Base-by-base conservation (phyloP, 2,329 filamentous ascomycete genomes). In the Davidsoniella eucalypti region DNA sequence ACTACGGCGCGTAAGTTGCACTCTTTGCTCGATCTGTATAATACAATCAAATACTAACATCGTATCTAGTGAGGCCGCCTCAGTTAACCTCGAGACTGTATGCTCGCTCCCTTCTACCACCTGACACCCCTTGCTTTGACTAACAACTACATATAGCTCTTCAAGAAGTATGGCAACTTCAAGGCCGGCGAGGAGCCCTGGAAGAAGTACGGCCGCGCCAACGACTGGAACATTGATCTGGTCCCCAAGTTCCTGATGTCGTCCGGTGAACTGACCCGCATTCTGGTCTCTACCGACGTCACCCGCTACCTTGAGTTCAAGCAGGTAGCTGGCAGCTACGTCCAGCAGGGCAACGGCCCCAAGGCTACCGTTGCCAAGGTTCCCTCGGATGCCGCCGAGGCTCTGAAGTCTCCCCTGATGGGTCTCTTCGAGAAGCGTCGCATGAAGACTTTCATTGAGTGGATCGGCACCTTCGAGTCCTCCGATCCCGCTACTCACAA, bases 211-310 rank as follows among this genome's bases (percentile, higher is more conserved):
- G 90, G 90, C 60, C 84, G 92, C 54, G 73, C 81, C 64, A 95
- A 95, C 70, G 90, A 96, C 76, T 98, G 92, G 92, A 96, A 95
- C 74, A 93, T 98, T 67, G 93, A 98, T 65, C 77, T 98, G 55
- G 88, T 98, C 45, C 90, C 92, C 58, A 98, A 98, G 76, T 82
- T 98, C 61, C 78, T 98, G 66, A 96, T 98, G 88, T 87, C 90
- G 54, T 94, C 93, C 56, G 92, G 92, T 67, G 90, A 98, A 71
- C 75, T 98, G 64, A 96, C 90, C 65, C 96, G 96, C 70, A 95
- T 98, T 62, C 80, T 98, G 63, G 87, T 95, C 56, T 94, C 88
- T 47, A 96, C 90, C 68, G 87, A 95, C 59, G 84, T 87, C 57
- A 87, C 84, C 60, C 75, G 82, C 67, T 88, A 88, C 67, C 81